Conservation (phyloP, 371 early-diverging fungal species). For the Mortierella sp. region DNA sequence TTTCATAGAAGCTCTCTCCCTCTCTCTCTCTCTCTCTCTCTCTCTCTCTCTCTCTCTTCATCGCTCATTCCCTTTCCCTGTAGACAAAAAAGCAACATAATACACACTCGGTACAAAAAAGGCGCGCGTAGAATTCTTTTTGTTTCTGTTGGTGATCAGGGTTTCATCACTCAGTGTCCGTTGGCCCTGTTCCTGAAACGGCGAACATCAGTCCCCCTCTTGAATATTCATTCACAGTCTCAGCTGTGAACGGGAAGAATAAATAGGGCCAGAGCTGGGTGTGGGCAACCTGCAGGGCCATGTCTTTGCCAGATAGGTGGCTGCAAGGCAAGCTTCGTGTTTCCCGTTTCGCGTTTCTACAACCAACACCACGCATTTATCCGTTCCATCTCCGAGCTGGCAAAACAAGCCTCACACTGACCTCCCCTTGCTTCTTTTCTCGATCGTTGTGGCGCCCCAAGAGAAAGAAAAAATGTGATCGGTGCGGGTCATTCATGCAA, state of each 20-base stretch:
- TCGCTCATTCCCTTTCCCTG: background rate
- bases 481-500: constrained; percentile 4
- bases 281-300: no score
- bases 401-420: background rate
- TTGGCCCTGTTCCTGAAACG: background rate
- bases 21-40: background rate
- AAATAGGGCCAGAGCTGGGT: no score
- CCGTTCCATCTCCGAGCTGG: background rate
- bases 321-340: no score
- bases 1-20: background rate
- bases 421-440: background rate
- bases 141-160: background rate
- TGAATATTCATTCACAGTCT: background rate
- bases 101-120: background rate
- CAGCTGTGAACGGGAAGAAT: background rate
- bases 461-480: background rate
- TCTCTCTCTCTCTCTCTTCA: no score
- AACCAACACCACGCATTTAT: background rate
- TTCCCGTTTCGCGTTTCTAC: background rate
- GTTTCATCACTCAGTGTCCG: no score
- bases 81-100: background rate
- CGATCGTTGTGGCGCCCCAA: background rate
- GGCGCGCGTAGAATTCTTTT: background rate
- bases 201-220: background rate
- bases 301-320: no score